Base-by-base conservation (phyloP, 169 alveolate genomes). In the Plasmodium chabaudi region DNA sequence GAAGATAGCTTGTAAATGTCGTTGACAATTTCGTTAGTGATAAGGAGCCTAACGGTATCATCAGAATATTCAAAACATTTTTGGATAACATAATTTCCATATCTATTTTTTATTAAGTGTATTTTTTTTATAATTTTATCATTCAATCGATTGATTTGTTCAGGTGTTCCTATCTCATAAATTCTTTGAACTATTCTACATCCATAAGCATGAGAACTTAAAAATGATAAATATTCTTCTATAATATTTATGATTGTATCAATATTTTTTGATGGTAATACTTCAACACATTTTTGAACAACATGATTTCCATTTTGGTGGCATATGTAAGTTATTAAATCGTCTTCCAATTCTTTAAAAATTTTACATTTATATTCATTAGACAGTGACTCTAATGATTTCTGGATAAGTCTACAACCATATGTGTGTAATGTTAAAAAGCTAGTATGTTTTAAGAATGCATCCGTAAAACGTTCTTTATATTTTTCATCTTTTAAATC, bases 281-380 rank as follows among this genome's bases (percentile, higher is more conserved):
- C 91, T 34, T 86, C 91, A 9, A 86, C 53, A 61, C 91, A 86
- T 51, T 86, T 86, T 23, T 86, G 91, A 21, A 86, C 71, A n/a
- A 86, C 91, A 49, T 86, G 91, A 63, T 86, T 86, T 42, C 91
- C 91, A 86, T 86, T 86, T 70, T 86, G 91, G 27, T 86, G 87
- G n/a, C 86, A 70, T 13, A 86, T 86, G 15, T 69, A 86, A 4
- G 72, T 59, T 12, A 86, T 86, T 70, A 86, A 49, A 59, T 86
- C 87, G 5, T 70, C 64, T 53, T 86, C 49, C 34, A 86, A 46
- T 27, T 68, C 69, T 39, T 59, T 56, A 47, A 86, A 86, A 19
- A 86, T 70, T 86, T 86, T 86, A 47, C 87, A 59, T 59, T 70
- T 86, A 46, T 86, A 86, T 70, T 86, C 87, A 47, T 42, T 65